phyloP scores from a whole-genome alignment of 1,284 basidiomycete genomes.

The Tetrapyrgos nigripes region DNA sequence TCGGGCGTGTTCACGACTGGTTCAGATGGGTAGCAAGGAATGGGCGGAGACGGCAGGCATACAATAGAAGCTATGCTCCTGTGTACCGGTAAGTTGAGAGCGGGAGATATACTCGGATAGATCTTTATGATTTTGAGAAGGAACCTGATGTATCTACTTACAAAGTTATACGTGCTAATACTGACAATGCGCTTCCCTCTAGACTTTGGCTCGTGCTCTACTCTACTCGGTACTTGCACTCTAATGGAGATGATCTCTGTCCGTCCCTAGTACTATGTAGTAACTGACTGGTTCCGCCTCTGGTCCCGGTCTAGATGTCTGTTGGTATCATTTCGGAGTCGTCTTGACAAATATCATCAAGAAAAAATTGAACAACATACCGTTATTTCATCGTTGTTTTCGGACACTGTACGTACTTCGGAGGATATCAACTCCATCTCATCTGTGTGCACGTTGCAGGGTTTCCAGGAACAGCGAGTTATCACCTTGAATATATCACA shows the following conservation, averaged over 20 bases:
- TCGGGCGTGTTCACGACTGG: conserved; percentile 87
- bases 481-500: background rate
- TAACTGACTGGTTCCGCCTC: too few species aligned
- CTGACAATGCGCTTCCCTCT: background rate
- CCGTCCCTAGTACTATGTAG: background rate
- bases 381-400: too few species aligned
- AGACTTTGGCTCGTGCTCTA: background rate
- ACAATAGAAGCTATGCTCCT: conserved; percentile 5
- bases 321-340: background rate
- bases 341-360: too few species aligned
- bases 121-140: background rate
- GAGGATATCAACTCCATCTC: too few species aligned
- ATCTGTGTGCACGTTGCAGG: too few species aligned
- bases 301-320: too few species aligned
- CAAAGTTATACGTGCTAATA: background rate
- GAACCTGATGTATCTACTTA: background rate
- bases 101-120: background rate
- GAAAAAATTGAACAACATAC: too few species aligned
- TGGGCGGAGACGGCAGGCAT: conserved; percentile 77
- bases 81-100: background rate
- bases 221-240: background rate
- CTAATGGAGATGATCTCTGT: background rate
- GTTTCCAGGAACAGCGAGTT: background rate
- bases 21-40: conserved; percentile 90
- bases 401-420: too few species aligned